Evolutionary conservation across 495 filamentous ascomycete genomes (phyloP), one percentile per base, ranked within the genome.

Genomic region (Aspergillus kassunensis): DNA sequence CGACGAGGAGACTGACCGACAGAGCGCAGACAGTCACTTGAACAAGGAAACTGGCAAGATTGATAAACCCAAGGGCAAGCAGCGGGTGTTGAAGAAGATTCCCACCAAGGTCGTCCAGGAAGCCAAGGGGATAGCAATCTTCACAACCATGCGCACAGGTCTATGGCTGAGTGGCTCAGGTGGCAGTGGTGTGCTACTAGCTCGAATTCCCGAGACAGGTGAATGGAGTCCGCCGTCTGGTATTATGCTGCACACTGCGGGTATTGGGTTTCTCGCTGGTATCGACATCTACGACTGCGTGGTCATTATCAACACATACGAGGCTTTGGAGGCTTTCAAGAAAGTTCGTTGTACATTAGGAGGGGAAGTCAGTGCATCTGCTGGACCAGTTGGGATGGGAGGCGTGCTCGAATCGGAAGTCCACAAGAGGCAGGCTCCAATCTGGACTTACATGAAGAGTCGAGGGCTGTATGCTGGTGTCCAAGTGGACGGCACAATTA

Each of bases 251-350:
- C 90, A 96, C 63, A 95, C 91, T 1, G 83, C 87, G 1, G 89
- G 85, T 3, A 69, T 95, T 19, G 89, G 89, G n/a, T 96, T 96
- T 61, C 75, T 92, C 21, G 84, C 91, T 2, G 91, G 90, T 2
- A 88, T 95, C 25, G 91, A 96, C 57, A 89, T 95, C 51, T 96
- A 96, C 74, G 91, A 96, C 62, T 95, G 90, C 62, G 84, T 96
- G 16, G 77, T 96, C 0, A 84, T 96, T 6, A 91, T 96, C 65
- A 96, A 95, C 67, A 89, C 85, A 18, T 79, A 83, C 19, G 79
- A 87, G 44, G 90, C 88, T 6, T 72, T 96, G 24, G 86, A 91
- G 45, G 80, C 87, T 0, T 93, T 96, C 67, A 88, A 86, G 34
- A 84, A 81, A 40, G 71, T 91, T 11, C 82, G 85, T 31, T 80